Conservation (phyloP, 176 grass and related monocot genomes). For the Coix lacrymajobi region DNA sequence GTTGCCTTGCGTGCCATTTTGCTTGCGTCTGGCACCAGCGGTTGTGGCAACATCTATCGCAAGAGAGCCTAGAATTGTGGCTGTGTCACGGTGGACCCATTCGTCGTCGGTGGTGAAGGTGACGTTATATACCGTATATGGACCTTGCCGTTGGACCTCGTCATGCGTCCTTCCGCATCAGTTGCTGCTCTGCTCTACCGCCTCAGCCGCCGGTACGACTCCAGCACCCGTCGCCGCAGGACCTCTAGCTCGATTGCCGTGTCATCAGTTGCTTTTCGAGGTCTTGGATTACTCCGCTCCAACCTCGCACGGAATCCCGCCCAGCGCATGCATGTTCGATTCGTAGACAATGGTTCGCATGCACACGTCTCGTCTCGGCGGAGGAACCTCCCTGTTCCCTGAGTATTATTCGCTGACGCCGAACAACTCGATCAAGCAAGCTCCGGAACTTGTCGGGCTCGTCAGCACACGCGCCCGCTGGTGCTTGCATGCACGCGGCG, state of each 20-base stretch:
- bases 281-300: neutral
- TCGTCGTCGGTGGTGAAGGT: too few relatives aligned
- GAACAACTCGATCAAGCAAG: conserved; percentile 11
- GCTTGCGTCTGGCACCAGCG: too few relatives aligned
- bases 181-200: too few relatives aligned
- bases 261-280: neutral
- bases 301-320: conserved; percentile 9
- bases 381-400: neutral
- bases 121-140: too few relatives aligned
- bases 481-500: too few relatives aligned
- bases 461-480: too few relatives aligned
- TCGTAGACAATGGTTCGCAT: conserved; percentile 31
- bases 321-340: neutral
- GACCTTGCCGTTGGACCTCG: too few relatives aligned
- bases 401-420: neutral
- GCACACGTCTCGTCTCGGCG: neutral
- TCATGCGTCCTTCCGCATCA: too few relatives aligned
- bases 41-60: too few relatives aligned
- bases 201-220: neutral
- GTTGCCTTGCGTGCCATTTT: too few relatives aligned
- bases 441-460: conserved; percentile 10
- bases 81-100: too few relatives aligned
- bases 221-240: neutral
- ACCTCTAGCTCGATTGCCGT: neutral
- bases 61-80: too few relatives aligned